Base-by-base conservation (phyloP, 2,329 filamentous ascomycete species). In the Grosmannia huntii region DNA sequence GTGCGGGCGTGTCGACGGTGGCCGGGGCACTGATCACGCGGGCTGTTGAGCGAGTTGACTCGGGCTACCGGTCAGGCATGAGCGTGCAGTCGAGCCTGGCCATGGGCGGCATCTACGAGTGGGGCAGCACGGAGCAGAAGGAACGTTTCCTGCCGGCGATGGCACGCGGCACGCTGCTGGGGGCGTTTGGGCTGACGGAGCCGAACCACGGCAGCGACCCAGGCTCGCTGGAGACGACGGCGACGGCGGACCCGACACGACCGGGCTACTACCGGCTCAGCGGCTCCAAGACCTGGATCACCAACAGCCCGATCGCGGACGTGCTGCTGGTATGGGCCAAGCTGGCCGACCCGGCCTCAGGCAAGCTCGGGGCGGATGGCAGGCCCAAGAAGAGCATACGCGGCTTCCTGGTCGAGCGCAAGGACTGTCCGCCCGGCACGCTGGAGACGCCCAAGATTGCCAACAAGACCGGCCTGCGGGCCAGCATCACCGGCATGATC, bases 401-500 rank as follows among this genome's bases (percentile, higher is more conserved):
- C 53, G 94, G 94, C 0, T 99, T 97, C 73, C 73, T 96, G 53
- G 80, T 99, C 36, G 90, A 99, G 72, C 82, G 92, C 64, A 83
- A 84, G 64, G 80, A 89, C 64, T 95, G 91, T 67, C 91, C 91
- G 1, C 78, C 89, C 0, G 92, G 94, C 2, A 95, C 91, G 0
- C 78, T 99, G 16, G 90, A 94, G 71, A 99, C 94, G 6, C 94
- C 94, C 1, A 76, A 87, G 14, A 86, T 99, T 70, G 95, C 95
- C 76, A 83, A 97, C 75, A 99, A 99, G 80, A 96, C 88, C 62
- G 94, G 91, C 1, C 82, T 99, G 36, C 81, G 94, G 60, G 94
- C 94, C 14, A 95, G 89, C 14, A 87, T 96, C 62, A 99, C 94
- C 0, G 94, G 94, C 59, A 97, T 97, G 94, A 96, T 99, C 64